Conservation (phyloP, 176 grass and related monocot species). For the Raddia guianensis region DNA sequence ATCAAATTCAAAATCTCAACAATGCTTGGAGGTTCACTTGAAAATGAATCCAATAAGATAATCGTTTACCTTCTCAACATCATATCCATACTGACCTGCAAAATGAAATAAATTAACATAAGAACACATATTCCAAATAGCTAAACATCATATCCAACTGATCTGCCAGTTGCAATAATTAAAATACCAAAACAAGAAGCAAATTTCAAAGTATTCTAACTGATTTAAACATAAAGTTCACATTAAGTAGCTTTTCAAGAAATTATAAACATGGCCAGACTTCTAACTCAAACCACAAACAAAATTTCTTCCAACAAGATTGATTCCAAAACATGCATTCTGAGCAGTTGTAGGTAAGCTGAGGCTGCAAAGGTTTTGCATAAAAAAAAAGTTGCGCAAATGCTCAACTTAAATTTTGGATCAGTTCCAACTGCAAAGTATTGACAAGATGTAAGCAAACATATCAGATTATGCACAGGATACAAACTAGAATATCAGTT, state of each 20-base stretch:
- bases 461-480: not conserved
- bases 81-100: constrained; percentile 72
- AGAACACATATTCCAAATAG: constrained; percentile 17
- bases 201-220: not conserved
- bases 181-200: constrained; percentile 1
- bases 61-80: constrained; percentile 74
- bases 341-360: not conserved
- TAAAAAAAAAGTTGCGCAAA: constrained; percentile 6
- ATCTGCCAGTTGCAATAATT: constrained; percentile 6
- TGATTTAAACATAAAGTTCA: not conserved
- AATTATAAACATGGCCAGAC: not conserved
- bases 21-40: not conserved
- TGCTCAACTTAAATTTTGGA: not conserved
- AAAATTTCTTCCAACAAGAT: not conserved
- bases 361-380: not conserved
- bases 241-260: not conserved
- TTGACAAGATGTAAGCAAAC: constrained; percentile 12
- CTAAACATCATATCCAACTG: not conserved
- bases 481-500: not conserved
- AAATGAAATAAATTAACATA: constrained; percentile 36
- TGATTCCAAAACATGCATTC: not conserved
- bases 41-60: constrained; percentile 23
- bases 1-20: not conserved
- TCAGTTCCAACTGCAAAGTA: not conserved
- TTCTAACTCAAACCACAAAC: not conserved